A percentile compares a stretch with the other conserved stretches of the same genome.
Conservation (phyloP, 306 rosid species). For the Cicer yamashitae region DNA sequence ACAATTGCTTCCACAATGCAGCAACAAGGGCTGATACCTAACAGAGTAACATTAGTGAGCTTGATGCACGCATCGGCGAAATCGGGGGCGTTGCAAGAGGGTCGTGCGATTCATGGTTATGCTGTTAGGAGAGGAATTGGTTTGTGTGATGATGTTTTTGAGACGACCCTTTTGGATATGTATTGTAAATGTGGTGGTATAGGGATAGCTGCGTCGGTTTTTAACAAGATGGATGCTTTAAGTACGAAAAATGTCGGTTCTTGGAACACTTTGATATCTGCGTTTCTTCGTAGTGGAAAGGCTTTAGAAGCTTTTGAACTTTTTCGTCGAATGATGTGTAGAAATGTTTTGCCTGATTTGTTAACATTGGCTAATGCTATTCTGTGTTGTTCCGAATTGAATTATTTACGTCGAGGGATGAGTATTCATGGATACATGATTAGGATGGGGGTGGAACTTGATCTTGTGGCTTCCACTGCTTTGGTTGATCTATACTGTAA, state of each 20-base stretch:
- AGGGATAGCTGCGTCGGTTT: slow-evolving; percentile 46
- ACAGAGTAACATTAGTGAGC: slow-evolving; percentile 60
- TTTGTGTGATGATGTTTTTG: slow-evolving; percentile 54
- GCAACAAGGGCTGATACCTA: slow-evolving; percentile 45
- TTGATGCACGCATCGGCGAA: slow-evolving; percentile 52
- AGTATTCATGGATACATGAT: slow-evolving; percentile 62
- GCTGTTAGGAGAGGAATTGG: slow-evolving; percentile 57
- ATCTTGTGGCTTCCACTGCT: slow-evolving; percentile 56
- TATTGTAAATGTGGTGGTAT: slow-evolving; percentile 55
- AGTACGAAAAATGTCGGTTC: slow-evolving; percentile 44
- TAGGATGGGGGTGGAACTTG: slow-evolving; percentile 44
- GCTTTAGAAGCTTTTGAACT: slow-evolving; percentile 47
- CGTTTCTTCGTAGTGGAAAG: slow-evolving; percentile 49
- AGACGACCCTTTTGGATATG: slow-evolving; percentile 62
- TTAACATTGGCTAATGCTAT: slow-evolving; percentile 58
- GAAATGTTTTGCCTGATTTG: slow-evolving; percentile 56
- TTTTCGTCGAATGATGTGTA: slow-evolving; percentile 48
- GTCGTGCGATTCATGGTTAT: slow-evolving; percentile 58
- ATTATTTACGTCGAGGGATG: slow-evolving; percentile 48
- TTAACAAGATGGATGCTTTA: slow-evolving; percentile 46
- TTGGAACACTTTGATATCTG: slow-evolving; percentile 55
- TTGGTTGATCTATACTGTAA: slow-evolving; percentile 57
- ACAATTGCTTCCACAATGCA: slow-evolving; percentile 49
- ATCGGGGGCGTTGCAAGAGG: slow-evolving; percentile 40
- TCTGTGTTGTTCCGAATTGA: slow-evolving; percentile 50